Percentiles rank a stretch among this genome's conserved stretches.
Conservation (phyloP, 495 filamentous ascomycete genomes). For the Diplogelasinospora grovesii region DNA sequence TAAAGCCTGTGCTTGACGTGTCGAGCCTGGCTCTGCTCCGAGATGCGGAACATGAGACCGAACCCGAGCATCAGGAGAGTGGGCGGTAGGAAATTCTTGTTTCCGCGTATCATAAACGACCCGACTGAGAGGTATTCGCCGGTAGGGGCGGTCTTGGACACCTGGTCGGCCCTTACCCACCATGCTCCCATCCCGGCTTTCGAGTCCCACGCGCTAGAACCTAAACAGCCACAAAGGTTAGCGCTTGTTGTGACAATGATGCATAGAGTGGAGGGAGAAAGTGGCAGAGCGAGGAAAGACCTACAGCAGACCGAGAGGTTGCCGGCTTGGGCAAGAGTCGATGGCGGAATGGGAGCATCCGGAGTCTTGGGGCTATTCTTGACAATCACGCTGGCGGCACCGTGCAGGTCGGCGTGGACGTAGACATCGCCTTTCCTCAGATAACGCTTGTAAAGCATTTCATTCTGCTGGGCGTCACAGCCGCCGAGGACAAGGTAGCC, state of each 20-base stretch:
- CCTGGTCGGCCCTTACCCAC: conserved; percentile 85
- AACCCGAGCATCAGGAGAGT: conserved; percentile 83
- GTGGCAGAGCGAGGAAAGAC: not conserved
- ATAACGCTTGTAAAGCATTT: conserved; percentile 79
- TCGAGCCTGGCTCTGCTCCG: conserved; percentile 74
- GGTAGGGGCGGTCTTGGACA: conserved; percentile 68
- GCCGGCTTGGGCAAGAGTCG: conserved; percentile 85
- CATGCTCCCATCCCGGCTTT: conserved; percentile 92
- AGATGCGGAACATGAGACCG: conserved; percentile 79
- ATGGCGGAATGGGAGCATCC: conserved; percentile 82
- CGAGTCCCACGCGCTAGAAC: conserved; percentile 84
- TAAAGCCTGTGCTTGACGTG: conserved; percentile 70
- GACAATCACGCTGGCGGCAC: conserved; percentile 74
- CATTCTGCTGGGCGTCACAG: conserved; percentile 83
- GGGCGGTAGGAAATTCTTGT: conserved; percentile 86
- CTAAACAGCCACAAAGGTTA: not conserved
- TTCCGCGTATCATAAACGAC: conserved; percentile 68
- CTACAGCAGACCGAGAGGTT: conserved; percentile 66
- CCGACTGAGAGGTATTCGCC: conserved; percentile 78
- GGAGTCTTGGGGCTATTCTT: conserved; percentile 71
- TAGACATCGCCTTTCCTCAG: conserved; percentile 85
- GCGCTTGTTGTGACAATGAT: not conserved
- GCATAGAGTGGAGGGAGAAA: not conserved
- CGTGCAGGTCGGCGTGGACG: conserved; percentile 83
- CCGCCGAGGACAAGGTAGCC: conserved; percentile 88